These are phyloP conservation scores for Calonectria leucothoes DNA, from an alignment of 2,329 filamentous ascomycete genomes.

Conservation along the genomic window DNA sequence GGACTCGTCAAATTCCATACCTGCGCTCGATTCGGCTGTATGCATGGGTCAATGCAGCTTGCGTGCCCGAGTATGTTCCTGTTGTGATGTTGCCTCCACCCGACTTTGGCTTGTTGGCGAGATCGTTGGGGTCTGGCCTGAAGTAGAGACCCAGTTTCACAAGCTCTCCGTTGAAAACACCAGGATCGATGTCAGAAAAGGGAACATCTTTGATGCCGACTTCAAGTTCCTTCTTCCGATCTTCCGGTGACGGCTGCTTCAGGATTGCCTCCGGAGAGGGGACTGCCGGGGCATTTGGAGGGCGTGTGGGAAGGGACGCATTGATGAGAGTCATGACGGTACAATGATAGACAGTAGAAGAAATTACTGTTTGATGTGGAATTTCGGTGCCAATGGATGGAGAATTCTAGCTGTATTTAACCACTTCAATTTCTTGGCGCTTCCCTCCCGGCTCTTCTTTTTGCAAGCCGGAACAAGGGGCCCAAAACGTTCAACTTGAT, in stretches of 20 bases:
- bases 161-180: constrained; percentile 48
- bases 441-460: not conserved
- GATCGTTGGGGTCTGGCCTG: constrained; percentile 37
- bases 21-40: constrained; percentile 49
- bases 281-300: not conserved
- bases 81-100: constrained; percentile 44
- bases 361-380: not conserved
- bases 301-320: constrained; percentile 14
- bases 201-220: constrained; percentile 40
- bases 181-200: constrained; percentile 48
- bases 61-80: constrained; percentile 48
- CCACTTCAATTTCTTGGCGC: too few species aligned
- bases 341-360: not conserved
- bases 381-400: not conserved
- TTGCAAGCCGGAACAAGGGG: not conserved
- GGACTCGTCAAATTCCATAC: constrained; percentile 27
- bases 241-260: constrained; percentile 40
- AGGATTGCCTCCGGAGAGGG: constrained; percentile 35
- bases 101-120: constrained; percentile 31
- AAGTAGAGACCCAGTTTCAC: constrained; percentile 44
- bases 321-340: constrained; percentile 7
- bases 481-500: not conserved
- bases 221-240: constrained; percentile 39
- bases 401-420: not conserved
- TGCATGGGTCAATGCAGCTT: constrained; percentile 48